phyloP scores from a whole-genome alignment of 345 rosid genomes.

The Linum tenue region DNA sequence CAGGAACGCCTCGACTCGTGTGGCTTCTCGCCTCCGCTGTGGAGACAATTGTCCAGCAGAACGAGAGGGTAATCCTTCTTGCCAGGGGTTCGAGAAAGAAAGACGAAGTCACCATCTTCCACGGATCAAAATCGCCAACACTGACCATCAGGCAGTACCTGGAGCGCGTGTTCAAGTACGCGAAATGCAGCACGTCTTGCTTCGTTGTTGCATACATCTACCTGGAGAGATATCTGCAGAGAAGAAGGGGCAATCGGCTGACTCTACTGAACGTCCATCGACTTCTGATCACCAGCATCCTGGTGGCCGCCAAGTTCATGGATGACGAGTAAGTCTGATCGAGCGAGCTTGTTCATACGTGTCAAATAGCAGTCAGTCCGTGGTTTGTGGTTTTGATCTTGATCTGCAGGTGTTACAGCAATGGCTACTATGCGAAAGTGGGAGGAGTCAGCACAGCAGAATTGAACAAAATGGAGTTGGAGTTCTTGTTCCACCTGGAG shows the following conservation, averaged over 20 bases:
- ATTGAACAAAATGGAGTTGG: constrained; percentile 38
- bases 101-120: constrained; percentile 25
- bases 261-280: constrained; percentile 31
- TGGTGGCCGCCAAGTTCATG: constrained; percentile 35
- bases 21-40: too few species aligned
- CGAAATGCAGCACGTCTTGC: constrained; percentile 35
- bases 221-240: constrained; percentile 25
- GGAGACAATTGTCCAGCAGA: too few species aligned
- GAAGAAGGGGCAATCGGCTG: constrained; percentile 5
- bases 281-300: constrained; percentile 34
- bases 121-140: constrained; percentile 29
- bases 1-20: too few species aligned
- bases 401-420: constrained; percentile 29
- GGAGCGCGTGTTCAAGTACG: constrained; percentile 36
- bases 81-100: too few species aligned
- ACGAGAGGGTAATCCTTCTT: too few species aligned
- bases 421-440: constrained; percentile 35
- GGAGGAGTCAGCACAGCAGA: constrained; percentile 46
- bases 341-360: background rate
- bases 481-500: constrained; percentile 36
- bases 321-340: constrained; percentile 29
- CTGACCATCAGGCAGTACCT: constrained; percentile 33
- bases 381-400: background rate
- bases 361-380: background rate
- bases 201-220: constrained; percentile 33